Percentiles rank a stretch among this genome's conserved stretches.
Conservation (phyloP, 108 stramenopile species). For the Skeletonema menzelii region DNA sequence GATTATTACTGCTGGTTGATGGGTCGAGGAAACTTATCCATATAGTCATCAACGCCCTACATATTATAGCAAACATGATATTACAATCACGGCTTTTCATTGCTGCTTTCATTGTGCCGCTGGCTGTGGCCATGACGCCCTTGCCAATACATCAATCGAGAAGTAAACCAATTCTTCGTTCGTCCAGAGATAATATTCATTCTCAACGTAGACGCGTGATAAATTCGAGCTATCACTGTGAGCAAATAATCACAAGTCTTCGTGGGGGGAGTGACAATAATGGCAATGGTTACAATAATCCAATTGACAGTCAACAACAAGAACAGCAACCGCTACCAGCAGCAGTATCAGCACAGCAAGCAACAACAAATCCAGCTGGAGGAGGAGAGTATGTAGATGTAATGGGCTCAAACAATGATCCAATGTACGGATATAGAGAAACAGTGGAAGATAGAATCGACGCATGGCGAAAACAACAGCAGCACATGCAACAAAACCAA, state of each 20-base stretch:
- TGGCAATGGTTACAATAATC: background rate
- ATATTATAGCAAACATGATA: background rate
- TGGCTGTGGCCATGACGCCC: background rate
- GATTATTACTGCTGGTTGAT: no score
- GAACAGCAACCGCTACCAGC: background rate
- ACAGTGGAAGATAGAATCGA: conserved; percentile 81
- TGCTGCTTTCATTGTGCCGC: background rate
- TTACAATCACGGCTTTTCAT: background rate
- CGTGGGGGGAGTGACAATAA: background rate
- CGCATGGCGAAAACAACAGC: conserved; percentile 66
- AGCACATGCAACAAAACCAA: conserved; percentile 33
- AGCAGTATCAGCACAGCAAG: background rate
- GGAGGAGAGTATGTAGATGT: background rate
- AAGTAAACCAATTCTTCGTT: background rate
- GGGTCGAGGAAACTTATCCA: no score
- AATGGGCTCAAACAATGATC: conserved; percentile 2
- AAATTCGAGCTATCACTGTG: background rate
- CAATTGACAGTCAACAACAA: background rate
- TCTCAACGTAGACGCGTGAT: background rate
- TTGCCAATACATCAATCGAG: background rate
- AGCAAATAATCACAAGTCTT: background rate
- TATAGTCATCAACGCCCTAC: background rate
- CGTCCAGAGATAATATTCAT: background rate
- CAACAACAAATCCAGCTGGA: background rate
- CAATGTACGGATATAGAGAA: conserved; percentile 52